These are phyloP conservation scores for Wallemia mellicola DNA, from an alignment of 1,284 basidiomycete species.

Conservation along the genomic window DNA sequence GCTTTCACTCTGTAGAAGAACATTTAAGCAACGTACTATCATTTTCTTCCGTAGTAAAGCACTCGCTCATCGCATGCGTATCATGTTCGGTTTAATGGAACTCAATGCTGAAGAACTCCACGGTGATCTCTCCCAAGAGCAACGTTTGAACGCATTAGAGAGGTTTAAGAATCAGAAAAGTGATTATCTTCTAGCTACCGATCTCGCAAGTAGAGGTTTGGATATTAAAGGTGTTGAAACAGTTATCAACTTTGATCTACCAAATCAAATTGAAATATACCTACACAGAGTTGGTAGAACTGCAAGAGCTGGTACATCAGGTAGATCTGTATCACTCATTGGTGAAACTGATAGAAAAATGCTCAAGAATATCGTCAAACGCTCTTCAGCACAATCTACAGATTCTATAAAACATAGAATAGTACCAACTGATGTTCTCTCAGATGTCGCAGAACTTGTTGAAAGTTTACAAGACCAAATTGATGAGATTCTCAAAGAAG, in stretches of 20 bases:
- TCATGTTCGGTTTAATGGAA: slow-evolving; percentile 63
- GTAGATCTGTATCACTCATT: slow-evolving; percentile 82
- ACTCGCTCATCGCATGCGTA: slow-evolving; percentile 80
- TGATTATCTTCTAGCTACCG: slow-evolving; percentile 79
- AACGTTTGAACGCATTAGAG: slow-evolving; percentile 61
- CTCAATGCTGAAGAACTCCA: slow-evolving; percentile 75
- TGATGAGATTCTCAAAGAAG: slow-evolving; percentile 52
- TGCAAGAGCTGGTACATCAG: slow-evolving; percentile 71
- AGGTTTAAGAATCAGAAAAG: slow-evolving; percentile 57
- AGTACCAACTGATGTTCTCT: slow-evolving; percentile 46
- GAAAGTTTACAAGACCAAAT: slow-evolving; percentile 49
- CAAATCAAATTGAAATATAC: slow-evolving; percentile 69
- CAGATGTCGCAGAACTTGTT: slow-evolving; percentile 39
- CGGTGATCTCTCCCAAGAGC: slow-evolving; percentile 81
- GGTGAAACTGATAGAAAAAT: slow-evolving; percentile 89
- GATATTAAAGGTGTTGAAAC: slow-evolving; percentile 96
- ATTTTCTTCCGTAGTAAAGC: slow-evolving; percentile 90
- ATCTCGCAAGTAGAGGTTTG: slow-evolving; percentile 74
- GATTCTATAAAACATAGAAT: slow-evolving; percentile 73
- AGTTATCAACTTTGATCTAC: slow-evolving; percentile 96
- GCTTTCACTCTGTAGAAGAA: slow-evolving; percentile 53
- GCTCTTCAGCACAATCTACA: slow-evolving; percentile 26
- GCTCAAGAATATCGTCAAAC: slow-evolving; percentile 84
- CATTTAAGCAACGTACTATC: slow-evolving; percentile 56
- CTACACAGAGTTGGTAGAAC: slow-evolving; percentile 89